phyloP scores from a whole-genome alignment of 495 filamentous ascomycete species.

The Glonium stellatum region DNA sequence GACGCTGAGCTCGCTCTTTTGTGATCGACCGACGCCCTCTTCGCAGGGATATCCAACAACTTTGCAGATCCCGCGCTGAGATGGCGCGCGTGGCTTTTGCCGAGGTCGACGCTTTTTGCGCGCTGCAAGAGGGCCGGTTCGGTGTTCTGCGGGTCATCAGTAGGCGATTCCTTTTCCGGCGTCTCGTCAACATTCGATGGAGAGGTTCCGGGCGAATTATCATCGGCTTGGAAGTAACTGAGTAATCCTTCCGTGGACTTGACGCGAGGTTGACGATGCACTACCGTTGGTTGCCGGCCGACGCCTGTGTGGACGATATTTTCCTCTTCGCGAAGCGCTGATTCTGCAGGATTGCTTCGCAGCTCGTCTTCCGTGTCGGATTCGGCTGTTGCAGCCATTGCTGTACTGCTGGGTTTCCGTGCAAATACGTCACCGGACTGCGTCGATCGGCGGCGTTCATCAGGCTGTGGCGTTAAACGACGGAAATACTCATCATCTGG shows the following conservation, averaged over 20 bases:
- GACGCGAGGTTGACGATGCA: constrained; percentile 47
- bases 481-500: constrained; percentile 59
- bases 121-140: constrained; percentile 43
- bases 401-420: constrained; percentile 38
- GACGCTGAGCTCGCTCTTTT: constrained; percentile 21
- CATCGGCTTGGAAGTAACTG: constrained; percentile 47
- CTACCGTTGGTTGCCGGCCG: constrained; percentile 50
- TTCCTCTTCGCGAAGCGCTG: constrained; percentile 16
- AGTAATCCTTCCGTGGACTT: constrained; percentile 64
- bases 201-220: constrained; percentile 27
- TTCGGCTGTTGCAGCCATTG: constrained; percentile 32
- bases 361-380: constrained; percentile 34
- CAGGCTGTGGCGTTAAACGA: constrained; percentile 44
- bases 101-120: constrained; percentile 59
- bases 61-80: constrained; percentile 69
- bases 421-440: constrained; percentile 20
- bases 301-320: constrained; percentile 46
- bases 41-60: constrained; percentile 52
- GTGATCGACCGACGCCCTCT: constrained; percentile 11
- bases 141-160: constrained; percentile 4
- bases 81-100: constrained; percentile 56
- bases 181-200: constrained; percentile 4
- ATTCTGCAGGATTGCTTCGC: not conserved
- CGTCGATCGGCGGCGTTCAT: constrained; percentile 25
- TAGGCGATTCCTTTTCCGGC: constrained; percentile 16